Evolutionary conservation across 768 basidiomycete genomes (phyloP).

Genomic region (Hemileccinum impolitum): DNA sequence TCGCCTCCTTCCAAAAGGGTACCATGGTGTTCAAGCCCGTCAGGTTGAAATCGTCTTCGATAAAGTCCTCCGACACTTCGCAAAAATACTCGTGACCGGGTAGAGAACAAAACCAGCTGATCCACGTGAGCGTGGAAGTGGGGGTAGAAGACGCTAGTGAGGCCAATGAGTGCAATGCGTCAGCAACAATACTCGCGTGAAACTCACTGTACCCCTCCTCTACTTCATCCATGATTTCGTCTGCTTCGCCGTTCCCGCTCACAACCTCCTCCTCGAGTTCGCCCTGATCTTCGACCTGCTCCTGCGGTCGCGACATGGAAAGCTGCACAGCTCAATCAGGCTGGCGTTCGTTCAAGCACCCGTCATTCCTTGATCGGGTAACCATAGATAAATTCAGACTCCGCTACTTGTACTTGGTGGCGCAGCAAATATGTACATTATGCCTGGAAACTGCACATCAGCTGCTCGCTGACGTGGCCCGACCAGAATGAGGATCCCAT

Average conservation of each 20-base stretch:
- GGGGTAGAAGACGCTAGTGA: conserved; percentile 79
- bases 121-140: conserved; percentile 91
- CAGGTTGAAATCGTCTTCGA: conserved; percentile 98
- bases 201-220: conserved; percentile 76
- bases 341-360: conserved; percentile 19
- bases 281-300: conserved; percentile 46
- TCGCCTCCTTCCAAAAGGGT: conserved; percentile 99
- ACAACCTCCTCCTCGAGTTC: conserved; percentile 59
- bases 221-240: conserved; percentile 75
- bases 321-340: conserved; percentile 22
- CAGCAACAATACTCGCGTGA: conserved; percentile 8
- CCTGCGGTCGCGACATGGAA: conserved; percentile 38
- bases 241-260: conserved; percentile 58
- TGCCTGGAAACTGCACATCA: conserved; percentile 46
- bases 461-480: conserved; percentile 42
- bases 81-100: conserved; percentile 98
- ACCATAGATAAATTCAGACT: conserved; percentile 25
- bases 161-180: conserved; percentile 17
- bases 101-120: conserved; percentile 93
- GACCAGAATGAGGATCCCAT: conserved; percentile 65
- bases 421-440: not conserved
- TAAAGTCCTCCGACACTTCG: conserved; percentile 98
- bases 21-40: conserved; percentile 95
- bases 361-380: conserved; percentile 26
- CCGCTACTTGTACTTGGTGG: conserved; percentile 17